A percentile compares a stretch with the other conserved stretches of the same genome.
Conservation (phyloP, 495 filamentous ascomycete species). For the Lophium mytilinum region DNA sequence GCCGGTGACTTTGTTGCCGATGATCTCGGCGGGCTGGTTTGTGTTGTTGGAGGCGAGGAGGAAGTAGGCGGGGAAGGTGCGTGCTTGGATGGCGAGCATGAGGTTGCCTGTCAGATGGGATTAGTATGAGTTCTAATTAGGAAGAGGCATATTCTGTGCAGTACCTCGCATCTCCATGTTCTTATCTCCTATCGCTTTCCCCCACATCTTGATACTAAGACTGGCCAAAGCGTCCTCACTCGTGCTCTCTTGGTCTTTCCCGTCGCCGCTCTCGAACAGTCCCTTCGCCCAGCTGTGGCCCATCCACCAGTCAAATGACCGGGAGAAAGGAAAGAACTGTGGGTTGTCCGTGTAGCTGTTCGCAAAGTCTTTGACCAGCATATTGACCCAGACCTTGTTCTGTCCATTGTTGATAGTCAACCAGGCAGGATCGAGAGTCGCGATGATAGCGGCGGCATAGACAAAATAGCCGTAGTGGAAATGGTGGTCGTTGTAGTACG, state of each 20-base stretch:
- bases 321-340: conserved; percentile 72
- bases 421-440: conserved; percentile 69
- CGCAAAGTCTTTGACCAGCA: conserved; percentile 46
- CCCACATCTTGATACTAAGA: conserved; percentile 94
- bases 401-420: conserved; percentile 34
- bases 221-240: conserved; percentile 78
- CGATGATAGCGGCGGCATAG: conserved; percentile 78
- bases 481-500: conserved; percentile 90
- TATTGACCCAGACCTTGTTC: conserved; percentile 75
- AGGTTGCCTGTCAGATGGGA: neutral
- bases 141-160: neutral
- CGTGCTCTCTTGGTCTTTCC: conserved; percentile 85
- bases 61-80: conserved; percentile 51
- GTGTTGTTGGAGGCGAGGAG: conserved; percentile 60
- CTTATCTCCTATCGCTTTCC: conserved; percentile 57
- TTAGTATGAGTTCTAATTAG: neutral
- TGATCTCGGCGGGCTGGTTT: conserved; percentile 69
- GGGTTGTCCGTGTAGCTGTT: conserved; percentile 52
- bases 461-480: conserved; percentile 91
- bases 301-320: conserved; percentile 74
- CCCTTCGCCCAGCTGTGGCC: conserved; percentile 96
- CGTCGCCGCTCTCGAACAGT: conserved; percentile 74
- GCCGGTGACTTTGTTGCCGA: conserved; percentile 76
- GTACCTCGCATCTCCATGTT: conserved; percentile 66
- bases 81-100: conserved; percentile 5